These are phyloP conservation scores for Oryza officinalis DNA, from an alignment of 176 grass and related monocot genomes.

Conservation along the genomic window DNA sequence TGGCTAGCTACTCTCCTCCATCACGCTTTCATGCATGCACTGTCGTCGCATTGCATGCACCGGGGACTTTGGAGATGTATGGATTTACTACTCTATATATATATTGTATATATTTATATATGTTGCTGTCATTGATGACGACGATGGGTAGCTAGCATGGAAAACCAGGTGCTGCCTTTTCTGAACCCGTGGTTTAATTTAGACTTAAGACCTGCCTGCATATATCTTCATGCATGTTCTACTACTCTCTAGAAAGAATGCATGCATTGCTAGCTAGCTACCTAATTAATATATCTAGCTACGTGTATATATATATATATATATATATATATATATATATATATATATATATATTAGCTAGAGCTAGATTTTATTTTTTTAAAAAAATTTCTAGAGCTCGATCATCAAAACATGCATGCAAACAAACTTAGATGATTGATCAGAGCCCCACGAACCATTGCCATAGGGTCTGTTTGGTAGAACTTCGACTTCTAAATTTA, in stretches of 20 bases:
- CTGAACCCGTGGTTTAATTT: constrained; percentile 19
- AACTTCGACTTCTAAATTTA: too few relatives aligned
- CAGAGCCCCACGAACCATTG: background rate
- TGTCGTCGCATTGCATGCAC: background rate
- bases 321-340: too few relatives aligned
- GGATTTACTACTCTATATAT: too few relatives aligned
- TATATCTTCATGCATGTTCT: background rate
- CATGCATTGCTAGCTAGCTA: background rate
- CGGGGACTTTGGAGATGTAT: background rate
- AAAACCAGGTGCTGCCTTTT: constrained; percentile 23
- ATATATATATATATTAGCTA: too few relatives aligned
- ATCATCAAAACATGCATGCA: background rate
- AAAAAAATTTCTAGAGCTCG: background rate
- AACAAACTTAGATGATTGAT: background rate
- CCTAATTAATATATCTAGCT: too few relatives aligned
- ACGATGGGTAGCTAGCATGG: background rate
- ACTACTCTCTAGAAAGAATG: background rate
- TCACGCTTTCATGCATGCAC: background rate
- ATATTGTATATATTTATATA: too few relatives aligned
- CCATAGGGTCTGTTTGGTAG: too few relatives aligned
- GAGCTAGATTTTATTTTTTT: background rate
- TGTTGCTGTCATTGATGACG: constrained; percentile 12
- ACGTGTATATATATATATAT: too few relatives aligned
- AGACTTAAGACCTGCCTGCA: too few relatives aligned
- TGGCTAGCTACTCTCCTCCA: background rate